Evolutionary conservation across 2,329 filamentous ascomycete species (phyloP).

Genomic region (Cytospora schulzeri): DNA sequence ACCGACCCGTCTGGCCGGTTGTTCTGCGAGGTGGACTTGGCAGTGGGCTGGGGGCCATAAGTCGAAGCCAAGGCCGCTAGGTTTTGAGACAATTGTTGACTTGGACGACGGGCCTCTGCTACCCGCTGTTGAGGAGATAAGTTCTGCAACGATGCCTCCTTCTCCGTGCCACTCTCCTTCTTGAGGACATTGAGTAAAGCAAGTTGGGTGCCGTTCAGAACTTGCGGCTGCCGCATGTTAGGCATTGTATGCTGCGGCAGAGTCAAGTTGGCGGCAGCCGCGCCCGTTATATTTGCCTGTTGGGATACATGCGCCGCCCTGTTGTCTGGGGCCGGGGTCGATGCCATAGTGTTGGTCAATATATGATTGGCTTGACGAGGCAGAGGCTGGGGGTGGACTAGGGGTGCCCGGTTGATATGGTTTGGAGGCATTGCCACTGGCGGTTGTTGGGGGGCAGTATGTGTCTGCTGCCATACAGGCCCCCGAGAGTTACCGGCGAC

Average conservation of each 20-base stretch:
- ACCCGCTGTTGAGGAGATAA: slow-evolving; percentile 24
- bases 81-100: slow-evolving; percentile 25
- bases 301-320: slow-evolving; percentile 22
- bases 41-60: slow-evolving; percentile 10
- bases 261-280: slow-evolving; percentile 11
- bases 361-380: slow-evolving; percentile 25
- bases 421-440: slow-evolving; percentile 28
- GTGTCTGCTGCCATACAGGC: slow-evolving; percentile 20
- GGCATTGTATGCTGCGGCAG: slow-evolving; percentile 16
- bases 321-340: slow-evolving; percentile 8
- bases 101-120: slow-evolving; percentile 24
- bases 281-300: slow-evolving; percentile 11
- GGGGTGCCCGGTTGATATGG: slow-evolving; percentile 9
- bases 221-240: slow-evolving; percentile 28
- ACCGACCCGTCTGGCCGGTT: slow-evolving; percentile 2
- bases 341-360: slow-evolving; percentile 1
- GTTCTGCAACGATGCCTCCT: slow-evolving; percentile 23
- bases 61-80: slow-evolving; percentile 29
- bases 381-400: slow-evolving; percentile 32
- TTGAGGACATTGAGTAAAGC: slow-evolving; percentile 50
- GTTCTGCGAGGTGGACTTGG: background rate
- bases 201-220: slow-evolving; percentile 46
- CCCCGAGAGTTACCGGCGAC: slow-evolving; percentile 24
- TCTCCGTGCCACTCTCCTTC: slow-evolving; percentile 31
- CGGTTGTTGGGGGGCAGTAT: slow-evolving; percentile 20